Conservation (phyloP, 2,329 filamentous ascomycete species). For the Pyrenophora teres region DNA sequence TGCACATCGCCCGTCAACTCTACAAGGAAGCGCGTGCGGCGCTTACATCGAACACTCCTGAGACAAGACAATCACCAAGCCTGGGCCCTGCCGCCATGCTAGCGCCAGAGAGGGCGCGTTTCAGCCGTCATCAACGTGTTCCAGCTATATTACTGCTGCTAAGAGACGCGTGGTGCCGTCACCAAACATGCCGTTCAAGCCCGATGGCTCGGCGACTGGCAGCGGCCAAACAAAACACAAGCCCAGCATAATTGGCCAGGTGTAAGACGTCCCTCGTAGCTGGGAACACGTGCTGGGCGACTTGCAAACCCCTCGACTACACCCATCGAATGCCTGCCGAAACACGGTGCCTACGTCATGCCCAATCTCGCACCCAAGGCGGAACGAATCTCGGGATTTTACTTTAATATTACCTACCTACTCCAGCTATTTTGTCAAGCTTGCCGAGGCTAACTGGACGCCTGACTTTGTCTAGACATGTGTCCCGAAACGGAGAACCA, state of each 20-base stretch:
- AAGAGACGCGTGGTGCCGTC: conserved; percentile 2
- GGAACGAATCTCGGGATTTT: conserved; percentile 4
- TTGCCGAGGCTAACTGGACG: too few relatives aligned
- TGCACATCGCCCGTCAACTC: conserved; percentile 1
- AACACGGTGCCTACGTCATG: conserved; percentile 10
- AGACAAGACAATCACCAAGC: conserved; percentile 6
- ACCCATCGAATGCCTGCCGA: not conserved
- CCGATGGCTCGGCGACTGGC: not conserved
- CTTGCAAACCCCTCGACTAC: not conserved
- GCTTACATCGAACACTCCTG: conserved; percentile 10
- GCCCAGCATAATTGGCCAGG: not conserved
- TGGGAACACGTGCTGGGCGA: not conserved
- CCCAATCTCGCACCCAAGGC: not conserved
- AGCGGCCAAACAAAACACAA: conserved; percentile 7
- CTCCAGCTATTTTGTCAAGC: not conserved
- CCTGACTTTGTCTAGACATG: too few relatives aligned
- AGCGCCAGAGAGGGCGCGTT: conserved; percentile 5
- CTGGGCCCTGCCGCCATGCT: conserved; percentile 6
- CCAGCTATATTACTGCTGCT: conserved; percentile 12
- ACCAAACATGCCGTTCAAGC: not conserved
- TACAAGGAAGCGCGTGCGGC: conserved; percentile 10
- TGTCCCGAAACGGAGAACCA: too few relatives aligned
- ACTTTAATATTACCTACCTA: not conserved
- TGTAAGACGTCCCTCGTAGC: not conserved
- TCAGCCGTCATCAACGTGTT: conserved; percentile 7